Conservation (phyloP, 306 rosid species). For the Spatholobus suberectus region DNA sequence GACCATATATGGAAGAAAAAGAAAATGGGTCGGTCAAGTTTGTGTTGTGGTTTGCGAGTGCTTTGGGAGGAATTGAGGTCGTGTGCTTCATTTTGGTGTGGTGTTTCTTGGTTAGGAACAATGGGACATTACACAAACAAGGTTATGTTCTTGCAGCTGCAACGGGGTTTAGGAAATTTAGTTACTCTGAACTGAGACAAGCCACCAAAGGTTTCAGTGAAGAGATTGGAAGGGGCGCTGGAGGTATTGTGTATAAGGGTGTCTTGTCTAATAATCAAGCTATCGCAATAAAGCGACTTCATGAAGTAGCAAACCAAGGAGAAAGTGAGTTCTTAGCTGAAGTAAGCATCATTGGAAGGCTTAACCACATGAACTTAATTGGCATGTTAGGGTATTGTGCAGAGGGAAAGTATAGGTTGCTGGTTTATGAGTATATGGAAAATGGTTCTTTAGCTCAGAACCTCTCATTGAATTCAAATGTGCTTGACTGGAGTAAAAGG, state of each 20-base stretch:
- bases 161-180: no score
- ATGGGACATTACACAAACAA: background rate
- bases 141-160: slow-evolving; percentile 26
- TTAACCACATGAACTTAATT: no score
- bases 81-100: slow-evolving; percentile 24
- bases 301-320: no score
- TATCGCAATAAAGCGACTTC: no score
- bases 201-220: no score
- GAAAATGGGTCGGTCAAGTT: no score
- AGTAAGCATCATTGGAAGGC: no score
- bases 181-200: no score
- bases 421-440: slow-evolving; percentile 39
- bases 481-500: slow-evolving; percentile 30
- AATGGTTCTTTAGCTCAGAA: slow-evolving; percentile 26
- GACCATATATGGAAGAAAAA: background rate
- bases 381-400: slow-evolving; percentile 40
- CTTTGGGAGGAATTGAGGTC: slow-evolving; percentile 11
- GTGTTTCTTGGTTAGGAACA: background rate
- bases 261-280: no score
- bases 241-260: no score
- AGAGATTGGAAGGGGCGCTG: no score
- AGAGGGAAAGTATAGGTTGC: slow-evolving; percentile 21
- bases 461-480: background rate
- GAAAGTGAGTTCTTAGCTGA: no score
- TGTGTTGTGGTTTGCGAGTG: slow-evolving; percentile 33